These are phyloP conservation scores for Fagus crenata DNA, from an alignment of 306 rosid genomes.

Conservation along the genomic window DNA sequence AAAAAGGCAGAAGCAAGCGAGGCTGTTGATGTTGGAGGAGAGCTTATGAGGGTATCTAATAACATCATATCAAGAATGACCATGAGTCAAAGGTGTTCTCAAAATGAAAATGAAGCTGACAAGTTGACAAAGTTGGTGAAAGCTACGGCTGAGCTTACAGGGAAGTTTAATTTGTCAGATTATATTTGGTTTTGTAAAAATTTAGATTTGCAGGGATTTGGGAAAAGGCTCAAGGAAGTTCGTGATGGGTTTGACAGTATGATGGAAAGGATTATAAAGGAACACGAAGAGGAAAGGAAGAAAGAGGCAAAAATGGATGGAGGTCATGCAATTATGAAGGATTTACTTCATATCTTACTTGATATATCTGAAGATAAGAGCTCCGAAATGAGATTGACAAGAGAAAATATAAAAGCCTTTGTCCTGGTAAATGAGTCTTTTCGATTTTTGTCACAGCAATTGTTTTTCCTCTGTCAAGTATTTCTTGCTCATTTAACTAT, in stretches of 20 bases:
- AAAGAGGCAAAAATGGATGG: slow-evolving; percentile 19
- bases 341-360: slow-evolving; percentile 55
- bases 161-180: slow-evolving; percentile 58
- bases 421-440: slow-evolving; percentile 39
- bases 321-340: slow-evolving; percentile 16
- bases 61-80: slow-evolving; percentile 52
- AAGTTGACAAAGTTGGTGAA: slow-evolving; percentile 41
- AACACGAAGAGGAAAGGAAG: slow-evolving; percentile 41
- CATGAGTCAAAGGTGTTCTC: slow-evolving; percentile 36
- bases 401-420: slow-evolving; percentile 61
- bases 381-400: slow-evolving; percentile 48
- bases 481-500: background rate
- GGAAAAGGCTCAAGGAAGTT: slow-evolving; percentile 34
- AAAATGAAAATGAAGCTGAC: slow-evolving; percentile 33
- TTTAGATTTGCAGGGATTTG: slow-evolving; percentile 53
- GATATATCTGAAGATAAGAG: slow-evolving; percentile 40
- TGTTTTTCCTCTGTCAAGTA: background rate
- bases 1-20: slow-evolving; percentile 33
- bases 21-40: slow-evolving; percentile 43
- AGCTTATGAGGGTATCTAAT: slow-evolving; percentile 39
- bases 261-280: slow-evolving; percentile 51
- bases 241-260: slow-evolving; percentile 44
- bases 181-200: slow-evolving; percentile 52
- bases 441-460: background rate
- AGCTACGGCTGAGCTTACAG: slow-evolving; percentile 35